Conservation (phyloP, 2,329 filamentous ascomycete species). For the Corinectria fuckeliana region DNA sequence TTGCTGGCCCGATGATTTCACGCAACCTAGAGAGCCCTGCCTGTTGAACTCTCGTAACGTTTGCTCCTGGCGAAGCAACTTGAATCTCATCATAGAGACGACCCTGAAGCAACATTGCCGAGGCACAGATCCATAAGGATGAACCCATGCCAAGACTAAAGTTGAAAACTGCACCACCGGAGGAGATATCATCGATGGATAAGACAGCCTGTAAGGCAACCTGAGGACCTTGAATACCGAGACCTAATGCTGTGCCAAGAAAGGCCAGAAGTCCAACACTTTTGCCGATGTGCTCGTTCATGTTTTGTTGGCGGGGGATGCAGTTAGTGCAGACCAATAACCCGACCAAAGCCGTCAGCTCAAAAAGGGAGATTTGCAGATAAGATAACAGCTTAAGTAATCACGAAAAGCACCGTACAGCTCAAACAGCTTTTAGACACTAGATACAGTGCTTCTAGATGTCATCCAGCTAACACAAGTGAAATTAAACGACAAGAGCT, state of each 20-base stretch:
- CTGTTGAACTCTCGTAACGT: slow-evolving; percentile 17
- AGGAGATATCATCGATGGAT: slow-evolving; percentile 27
- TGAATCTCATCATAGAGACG: slow-evolving; percentile 27
- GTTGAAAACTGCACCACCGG: slow-evolving; percentile 32
- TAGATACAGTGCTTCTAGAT: too few species aligned
- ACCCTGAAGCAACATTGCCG: slow-evolving; percentile 33
- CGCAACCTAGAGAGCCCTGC: slow-evolving; percentile 25
- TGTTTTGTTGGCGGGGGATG: too few species aligned
- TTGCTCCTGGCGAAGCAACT: slow-evolving; percentile 9
- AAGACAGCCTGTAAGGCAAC: slow-evolving; percentile 30
- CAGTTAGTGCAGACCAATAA: too few species aligned
- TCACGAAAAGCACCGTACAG: too few species aligned
- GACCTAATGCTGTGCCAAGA: slow-evolving; percentile 28
- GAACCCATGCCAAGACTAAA: slow-evolving; percentile 34
- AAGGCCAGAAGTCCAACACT: slow-evolving; percentile 27
- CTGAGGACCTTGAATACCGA: slow-evolving; percentile 32
- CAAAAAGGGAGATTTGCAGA: too few species aligned
- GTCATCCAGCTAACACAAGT: too few species aligned
- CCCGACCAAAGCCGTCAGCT: too few species aligned
- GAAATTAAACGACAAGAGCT: too few species aligned
- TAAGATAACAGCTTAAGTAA: too few species aligned
- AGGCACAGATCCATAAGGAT: slow-evolving; percentile 34
- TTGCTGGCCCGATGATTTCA: slow-evolving; percentile 18
- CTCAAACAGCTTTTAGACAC: too few species aligned
- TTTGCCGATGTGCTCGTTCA: slow-evolving; percentile 32